These are phyloP conservation scores for Phytomonas serpens DNA, from an alignment of 208 protist genomes.

Conservation along the genomic window DNA sequence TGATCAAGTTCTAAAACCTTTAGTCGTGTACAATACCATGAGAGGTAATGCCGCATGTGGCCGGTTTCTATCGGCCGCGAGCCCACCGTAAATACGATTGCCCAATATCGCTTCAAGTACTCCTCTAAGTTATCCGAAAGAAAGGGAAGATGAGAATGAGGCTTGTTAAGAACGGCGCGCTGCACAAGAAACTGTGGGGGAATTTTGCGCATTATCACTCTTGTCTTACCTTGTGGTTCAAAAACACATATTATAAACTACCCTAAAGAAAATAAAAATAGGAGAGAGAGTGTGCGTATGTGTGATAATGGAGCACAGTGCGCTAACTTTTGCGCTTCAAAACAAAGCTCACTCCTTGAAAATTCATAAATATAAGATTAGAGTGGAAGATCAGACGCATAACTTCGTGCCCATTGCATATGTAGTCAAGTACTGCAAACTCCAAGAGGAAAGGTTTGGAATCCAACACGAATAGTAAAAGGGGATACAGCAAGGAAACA, in stretches of 20 bases:
- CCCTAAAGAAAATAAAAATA: neutral
- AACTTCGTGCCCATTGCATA: neutral
- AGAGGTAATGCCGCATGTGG: slow-evolving; percentile 82
- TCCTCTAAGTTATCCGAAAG: slow-evolving; percentile 42
- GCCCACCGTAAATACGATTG: slow-evolving; percentile 72
- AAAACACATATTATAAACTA: neutral
- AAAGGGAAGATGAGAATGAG: slow-evolving; percentile 28
- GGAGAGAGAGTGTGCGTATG: slow-evolving; percentile 9
- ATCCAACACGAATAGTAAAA: neutral
- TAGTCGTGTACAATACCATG: slow-evolving; percentile 80
- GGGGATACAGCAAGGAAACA: neutral
- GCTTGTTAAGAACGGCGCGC: neutral
- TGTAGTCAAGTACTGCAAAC: neutral
- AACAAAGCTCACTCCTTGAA: neutral
- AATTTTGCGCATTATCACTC: neutral
- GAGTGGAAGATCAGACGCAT: neutral
- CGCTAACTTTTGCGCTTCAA: neutral
- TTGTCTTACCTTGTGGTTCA: neutral
- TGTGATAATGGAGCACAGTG: neutral
- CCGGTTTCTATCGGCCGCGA: slow-evolving; percentile 64
- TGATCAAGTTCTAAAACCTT: slow-evolving; percentile 86
- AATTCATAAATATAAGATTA: neutral
- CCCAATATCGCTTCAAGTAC: slow-evolving; percentile 78
- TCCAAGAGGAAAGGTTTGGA: too few species aligned
- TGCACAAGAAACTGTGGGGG: neutral